Base-by-base conservation (phyloP, 1,284 basidiomycete genomes). In the Pseudozyma sp. region DNA sequence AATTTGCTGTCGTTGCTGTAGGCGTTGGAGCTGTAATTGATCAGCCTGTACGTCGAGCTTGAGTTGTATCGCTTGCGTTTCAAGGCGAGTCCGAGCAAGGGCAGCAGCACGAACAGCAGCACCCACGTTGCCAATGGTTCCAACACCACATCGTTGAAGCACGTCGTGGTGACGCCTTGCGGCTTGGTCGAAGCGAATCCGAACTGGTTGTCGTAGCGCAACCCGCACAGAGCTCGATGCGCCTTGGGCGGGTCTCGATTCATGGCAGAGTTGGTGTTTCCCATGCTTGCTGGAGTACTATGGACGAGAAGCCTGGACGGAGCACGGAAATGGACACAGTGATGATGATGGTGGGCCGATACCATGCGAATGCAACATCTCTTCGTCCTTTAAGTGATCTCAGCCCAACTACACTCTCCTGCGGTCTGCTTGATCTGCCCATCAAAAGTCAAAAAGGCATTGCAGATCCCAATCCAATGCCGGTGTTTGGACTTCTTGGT, bases 101-200 rank as follows among this genome's bases (percentile, higher is more conserved):
- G 64, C 17, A 78, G 30, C 7, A 75, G 45, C 42, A 67, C 57
- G 13, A 78, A 16, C 14, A 78, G 33, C 33, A 75, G 42, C 31
- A 69, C 35, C 77, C 75, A 79, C 4, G 71, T 71, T 19, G 75
- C 75, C 24, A 79, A 52, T 3, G 77, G 77, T 19, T 68, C 75
- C 29, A 79, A 63, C 14, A 79, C 60, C 4, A 72, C 72, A 42
- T 79, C 77, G 54, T 74, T 67, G 56, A 79, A 77, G 75, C 77
- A 79, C 10, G 68, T 77, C 17, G 58, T 59, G 4, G 69, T 68
- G 17, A 74, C 47, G 40, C 62, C 56, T 17, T 44, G 37, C 13
- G 47, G 29, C 50, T 47, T 37, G 50, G 45, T 37, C 13, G 72
- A 75, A 8, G 61, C 57, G 42, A 78, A 75, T n/a, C 34, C 49